Base-by-base conservation (phyloP, 2,329 filamentous ascomycete genomes). In the Cladosporium colombiae region DNA sequence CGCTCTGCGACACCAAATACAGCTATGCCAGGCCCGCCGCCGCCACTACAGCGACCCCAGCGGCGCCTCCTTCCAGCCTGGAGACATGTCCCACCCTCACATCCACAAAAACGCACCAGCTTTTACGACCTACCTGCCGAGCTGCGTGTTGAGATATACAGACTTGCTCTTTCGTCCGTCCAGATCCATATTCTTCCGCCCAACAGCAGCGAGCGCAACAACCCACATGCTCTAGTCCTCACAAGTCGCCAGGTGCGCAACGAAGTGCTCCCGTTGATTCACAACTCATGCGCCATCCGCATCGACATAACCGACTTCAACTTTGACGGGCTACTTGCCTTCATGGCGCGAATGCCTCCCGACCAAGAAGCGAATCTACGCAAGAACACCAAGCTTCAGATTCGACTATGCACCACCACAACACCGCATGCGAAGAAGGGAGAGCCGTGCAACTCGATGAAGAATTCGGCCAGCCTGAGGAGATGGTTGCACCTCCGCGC, bases 71-170 rank as follows among this genome's bases (percentile, higher is more conserved):
- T 60, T 21, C 63, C 55, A 49, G 63, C 63, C 25, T 49, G 35
- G 40, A 23, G 25, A 23, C 63, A 35, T 35, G 29, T 49, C 29
- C 63, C 63, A 23, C 46, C 55, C 14, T 46, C 63, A 31, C 23
- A 46, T 11, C 44, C 37, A 5, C 63, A 55, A 14, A 50, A 37
- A 10, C 44, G 55, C 10, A 65, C 63, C 21, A 35, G 55, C n/a
- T 74, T 76, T 65, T 75, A 70, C 66, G 73, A 75, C 67, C 66
- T 76, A 13, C 74, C 74, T 8, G 70, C 74, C 56, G 74, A 76
- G 66, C 68, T 76, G 52, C 73, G 74, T 46, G 70, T 75, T 18
- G 72, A 75, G 55, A 71, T 76, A 61, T 76, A 76, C 70, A 70
- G 71, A 29, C 66, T 75, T 58, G 71, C 72, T 14, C 72, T 76